A percentile compares a stretch with the other conserved stretches of the same genome.
Evolutionary conservation across 169 alveolate genomes (phyloP).

Genomic region (Cardiosporidium cionae): DNA sequence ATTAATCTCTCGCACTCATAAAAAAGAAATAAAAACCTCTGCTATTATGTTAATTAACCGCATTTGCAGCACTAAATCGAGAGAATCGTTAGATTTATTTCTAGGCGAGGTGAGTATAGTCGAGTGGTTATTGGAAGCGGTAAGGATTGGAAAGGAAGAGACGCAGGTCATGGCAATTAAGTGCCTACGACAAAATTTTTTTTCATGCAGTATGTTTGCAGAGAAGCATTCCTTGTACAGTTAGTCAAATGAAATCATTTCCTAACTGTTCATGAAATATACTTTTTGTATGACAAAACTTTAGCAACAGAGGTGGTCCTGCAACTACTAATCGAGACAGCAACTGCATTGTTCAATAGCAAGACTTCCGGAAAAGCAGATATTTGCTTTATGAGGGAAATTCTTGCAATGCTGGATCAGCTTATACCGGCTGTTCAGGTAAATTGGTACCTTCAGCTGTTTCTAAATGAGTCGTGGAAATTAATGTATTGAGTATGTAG

Average conservation of each 20-base stretch:
- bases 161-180: neutral
- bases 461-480: too few relatives aligned
- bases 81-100: neutral
- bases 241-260: neutral
- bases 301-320: neutral
- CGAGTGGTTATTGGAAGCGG: constrained; percentile 34
- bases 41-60: constrained; percentile 15
- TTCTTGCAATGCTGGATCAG: neutral
- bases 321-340: neutral
- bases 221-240: constrained; percentile 18
- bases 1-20: neutral
- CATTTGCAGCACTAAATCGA: neutral
- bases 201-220: neutral
- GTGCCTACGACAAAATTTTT: constrained; percentile 10
- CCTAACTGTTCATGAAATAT: neutral
- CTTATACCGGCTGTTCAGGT: neutral
- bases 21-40: neutral
- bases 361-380: neutral
- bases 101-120: constrained; percentile 21
- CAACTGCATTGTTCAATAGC: neutral
- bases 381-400: neutral
- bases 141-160: neutral
- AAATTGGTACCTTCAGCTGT: too few relatives aligned
- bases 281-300: too few relatives aligned
- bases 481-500: too few relatives aligned